Percentiles rank a stretch among this genome's conserved stretches.
Evolutionary conservation across 2,329 filamentous ascomycete genomes (phyloP).

Genomic region (Colletotrichum godetiae): DNA sequence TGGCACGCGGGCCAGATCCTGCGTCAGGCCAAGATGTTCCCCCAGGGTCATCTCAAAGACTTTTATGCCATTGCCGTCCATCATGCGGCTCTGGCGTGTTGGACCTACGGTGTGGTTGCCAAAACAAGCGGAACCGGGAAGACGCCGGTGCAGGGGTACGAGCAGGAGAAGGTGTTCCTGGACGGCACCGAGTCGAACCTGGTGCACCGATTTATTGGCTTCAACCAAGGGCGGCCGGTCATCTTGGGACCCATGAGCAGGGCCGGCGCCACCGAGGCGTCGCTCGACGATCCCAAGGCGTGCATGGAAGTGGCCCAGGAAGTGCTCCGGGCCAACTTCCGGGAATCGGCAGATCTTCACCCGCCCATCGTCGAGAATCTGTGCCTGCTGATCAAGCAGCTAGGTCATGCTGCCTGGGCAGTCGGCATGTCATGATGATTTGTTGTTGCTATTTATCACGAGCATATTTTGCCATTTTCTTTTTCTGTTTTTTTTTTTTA

Average conservation of each 20-base stretch:
- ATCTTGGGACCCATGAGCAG: conserved; percentile 51
- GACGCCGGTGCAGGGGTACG: conserved; percentile 43
- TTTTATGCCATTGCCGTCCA: conserved; percentile 78
- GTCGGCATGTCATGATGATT: conserved; percentile 44
- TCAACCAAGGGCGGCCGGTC: conserved; percentile 65
- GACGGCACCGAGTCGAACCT: conserved; percentile 66
- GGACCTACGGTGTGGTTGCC: conserved; percentile 74
- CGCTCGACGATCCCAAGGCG: conserved; percentile 65
- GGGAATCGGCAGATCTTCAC: conserved; percentile 52
- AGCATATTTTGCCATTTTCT: neutral
- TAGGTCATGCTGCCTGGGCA: conserved; percentile 62
- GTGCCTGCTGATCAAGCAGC: conserved; percentile 70
- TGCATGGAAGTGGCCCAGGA: conserved; percentile 70
- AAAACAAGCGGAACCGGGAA: conserved; percentile 45
- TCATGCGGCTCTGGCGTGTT: conserved; percentile 75
- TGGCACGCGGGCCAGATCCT: conserved; percentile 78
- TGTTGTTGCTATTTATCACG: neutral
- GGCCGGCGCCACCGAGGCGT: conserved; percentile 48
- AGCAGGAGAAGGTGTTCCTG: conserved; percentile 59
- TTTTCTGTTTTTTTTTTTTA: neutral
- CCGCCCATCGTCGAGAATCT: conserved; percentile 77
- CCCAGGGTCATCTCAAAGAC: conserved; percentile 66
- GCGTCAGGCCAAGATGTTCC: conserved; percentile 67
- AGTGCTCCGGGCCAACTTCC: conserved; percentile 65
- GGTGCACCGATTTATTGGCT: conserved; percentile 66